Base-by-base conservation (phyloP, 1,139 yeast genomes). In the Hansenula sp. region DNA sequence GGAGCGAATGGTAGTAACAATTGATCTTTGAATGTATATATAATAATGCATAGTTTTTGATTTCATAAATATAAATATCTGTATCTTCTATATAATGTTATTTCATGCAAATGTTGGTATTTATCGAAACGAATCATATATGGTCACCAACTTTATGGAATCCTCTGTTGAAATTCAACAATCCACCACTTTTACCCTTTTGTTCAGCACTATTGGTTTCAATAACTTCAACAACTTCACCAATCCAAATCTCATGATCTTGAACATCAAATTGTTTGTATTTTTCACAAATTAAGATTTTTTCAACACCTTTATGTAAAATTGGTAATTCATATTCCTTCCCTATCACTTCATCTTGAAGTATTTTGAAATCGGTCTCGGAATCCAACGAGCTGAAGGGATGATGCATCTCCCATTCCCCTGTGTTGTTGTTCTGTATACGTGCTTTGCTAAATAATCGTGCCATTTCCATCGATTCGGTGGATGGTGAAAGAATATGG, bases 161-260 rank as follows among this genome's bases (percentile, higher is more conserved):
- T 18, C 69, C 65, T 53, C 87, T 69, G 54, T 83, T 73, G 60
- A 75, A 83, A 54, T 83, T 84, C n/a, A 84, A 57, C 38, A 85
- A 60, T 2, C 65, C 60, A 28, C 63, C 60, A 6, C 67, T 66
- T 36, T 63, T 61, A 5, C 41, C 50, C n/a, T 61, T 60, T 2
- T 55, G 27, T 65, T 60, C 35, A 4, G 16, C 11, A 33, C 10
- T 18, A 19, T 19, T 12, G 7, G 18, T 33, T 25, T 71, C 66
- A 19, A 76, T 44, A 5, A 81, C 74, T 41, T 82, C 82, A 32
- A 72, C 60, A 2, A 84, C 87, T 46, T 74, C 71, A 3, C 86
- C 94, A 3, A 87, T 80, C 96, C 96, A 89, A 3, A 90, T 81
- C 60, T 89, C 96, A 62, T 90, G 96, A 53, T 84, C 87, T 47